These are phyloP conservation scores for Solanum dulcamara DNA, from an alignment of 257 asterid genomes.

Conservation along the genomic window DNA sequence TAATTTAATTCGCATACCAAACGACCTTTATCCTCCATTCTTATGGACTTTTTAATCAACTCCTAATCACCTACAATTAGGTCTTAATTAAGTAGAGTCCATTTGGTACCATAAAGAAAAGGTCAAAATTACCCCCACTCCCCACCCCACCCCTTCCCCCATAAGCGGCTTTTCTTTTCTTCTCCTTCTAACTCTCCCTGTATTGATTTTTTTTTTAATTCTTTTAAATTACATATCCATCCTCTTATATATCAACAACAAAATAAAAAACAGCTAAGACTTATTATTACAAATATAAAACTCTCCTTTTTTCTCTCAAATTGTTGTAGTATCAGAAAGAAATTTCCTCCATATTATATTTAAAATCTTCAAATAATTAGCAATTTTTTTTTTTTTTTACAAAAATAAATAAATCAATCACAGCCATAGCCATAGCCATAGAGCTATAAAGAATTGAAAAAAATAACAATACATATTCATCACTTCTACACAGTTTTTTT, in stretches of 20 bases:
- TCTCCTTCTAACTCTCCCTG: background rate
- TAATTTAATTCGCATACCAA: background rate
- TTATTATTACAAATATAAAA: background rate
- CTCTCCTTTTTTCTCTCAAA: background rate
- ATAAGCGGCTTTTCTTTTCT: background rate
- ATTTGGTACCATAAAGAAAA: background rate
- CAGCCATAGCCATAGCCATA: background rate
- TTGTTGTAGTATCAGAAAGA: background rate
- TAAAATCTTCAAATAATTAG: background rate
- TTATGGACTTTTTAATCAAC: background rate
- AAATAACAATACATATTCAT: background rate
- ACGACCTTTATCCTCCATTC: background rate
- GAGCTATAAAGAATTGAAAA: background rate
- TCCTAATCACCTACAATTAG: background rate
- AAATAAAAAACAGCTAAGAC: background rate
- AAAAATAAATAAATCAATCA: background rate
- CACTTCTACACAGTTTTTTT: background rate
- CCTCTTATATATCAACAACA: background rate
- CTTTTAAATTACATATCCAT: background rate
- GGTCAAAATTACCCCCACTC: background rate
- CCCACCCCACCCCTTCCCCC: background rate
- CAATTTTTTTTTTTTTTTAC: too few species aligned
- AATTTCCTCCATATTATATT: background rate
- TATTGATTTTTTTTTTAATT: background rate
- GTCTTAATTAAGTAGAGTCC: background rate